A percentile compares a stretch with the other conserved stretches of the same genome.
Conservation (phyloP, 305 asterid genomes). For the Fraxinus nigra region DNA sequence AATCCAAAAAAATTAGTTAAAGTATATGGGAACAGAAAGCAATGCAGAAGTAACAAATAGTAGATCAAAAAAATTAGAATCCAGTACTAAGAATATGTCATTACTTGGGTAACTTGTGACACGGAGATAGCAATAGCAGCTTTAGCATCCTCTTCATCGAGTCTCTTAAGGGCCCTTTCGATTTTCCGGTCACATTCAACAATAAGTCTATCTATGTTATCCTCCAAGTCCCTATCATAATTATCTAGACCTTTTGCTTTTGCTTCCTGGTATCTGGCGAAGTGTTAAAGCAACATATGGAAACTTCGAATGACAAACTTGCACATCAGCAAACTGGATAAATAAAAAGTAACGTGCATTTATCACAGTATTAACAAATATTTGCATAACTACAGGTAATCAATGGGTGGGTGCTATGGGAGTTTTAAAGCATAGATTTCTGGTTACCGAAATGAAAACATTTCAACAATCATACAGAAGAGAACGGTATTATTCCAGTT, state of each 20-base stretch:
- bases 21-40: neutral
- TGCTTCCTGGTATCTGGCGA: conserved; percentile 67
- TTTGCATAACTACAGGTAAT: neutral
- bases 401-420: neutral
- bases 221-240: conserved; percentile 89
- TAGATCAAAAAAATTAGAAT: neutral
- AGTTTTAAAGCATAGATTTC: neutral
- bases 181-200: conserved; percentile 90
- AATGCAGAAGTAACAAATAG: neutral
- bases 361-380: neutral
- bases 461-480: neutral
- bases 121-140: conserved; percentile 92
- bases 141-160: conserved; percentile 92
- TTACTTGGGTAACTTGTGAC: conserved; percentile 77
- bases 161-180: conserved; percentile 78
- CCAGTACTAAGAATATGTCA: neutral
- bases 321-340: neutral
- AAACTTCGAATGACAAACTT: conserved; percentile 4
- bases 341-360: neutral
- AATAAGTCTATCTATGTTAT: conserved; percentile 80
- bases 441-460: neutral
- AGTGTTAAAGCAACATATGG: conserved; percentile 38
- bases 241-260: conserved; percentile 71
- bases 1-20: conserved; percentile 17
- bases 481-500: neutral